Percentiles rank a stretch among this genome's conserved stretches.
Conservation (phyloP, 192 early-diverging fungal genomes). For the Pilaira anomala region DNA sequence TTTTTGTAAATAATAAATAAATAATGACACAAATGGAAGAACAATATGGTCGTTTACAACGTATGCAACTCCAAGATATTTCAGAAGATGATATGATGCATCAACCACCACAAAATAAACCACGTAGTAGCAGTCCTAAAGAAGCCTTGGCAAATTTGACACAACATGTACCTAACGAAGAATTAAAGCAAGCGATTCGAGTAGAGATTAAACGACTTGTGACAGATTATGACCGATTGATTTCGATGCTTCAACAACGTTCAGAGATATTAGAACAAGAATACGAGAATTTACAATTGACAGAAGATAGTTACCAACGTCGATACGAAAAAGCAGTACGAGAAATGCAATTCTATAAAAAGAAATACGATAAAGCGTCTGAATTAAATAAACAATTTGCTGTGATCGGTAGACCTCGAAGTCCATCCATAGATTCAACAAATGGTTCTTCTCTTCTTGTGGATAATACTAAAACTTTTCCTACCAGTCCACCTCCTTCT, state of each 20-base stretch:
- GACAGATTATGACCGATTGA: constrained; percentile 18
- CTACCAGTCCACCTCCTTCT: constrained; percentile 19
- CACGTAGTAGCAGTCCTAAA: not conserved
- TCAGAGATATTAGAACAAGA: constrained; percentile 25
- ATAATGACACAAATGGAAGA: no score
- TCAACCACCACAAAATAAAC: no score
- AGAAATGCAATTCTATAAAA: constrained; percentile 34
- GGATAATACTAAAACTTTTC: not conserved
- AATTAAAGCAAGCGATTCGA: constrained; percentile 15
- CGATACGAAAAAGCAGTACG: constrained; percentile 36
- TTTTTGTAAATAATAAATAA: no score
- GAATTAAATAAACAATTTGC: constrained; percentile 10
- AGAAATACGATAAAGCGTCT: constrained; percentile 18
- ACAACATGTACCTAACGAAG: constrained; percentile 20
- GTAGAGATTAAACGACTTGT: constrained; percentile 12
- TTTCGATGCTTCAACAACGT: constrained; percentile 24
- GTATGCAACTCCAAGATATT: constrained; percentile 8
- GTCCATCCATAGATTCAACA: constrained; percentile 15
- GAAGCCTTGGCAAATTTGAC: constrained; percentile 18
- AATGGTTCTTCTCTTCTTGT: not conserved
- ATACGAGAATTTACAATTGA: constrained; percentile 14
- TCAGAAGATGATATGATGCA: not conserved
- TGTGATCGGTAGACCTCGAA: not conserved
- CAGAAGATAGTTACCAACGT: constrained; percentile 3
- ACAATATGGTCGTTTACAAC: no score